Evolutionary conservation across 2,329 filamentous ascomycete species (phyloP), one percentile per base, ranked within the genome.

Genomic region (Colletotrichum incanum): DNA sequence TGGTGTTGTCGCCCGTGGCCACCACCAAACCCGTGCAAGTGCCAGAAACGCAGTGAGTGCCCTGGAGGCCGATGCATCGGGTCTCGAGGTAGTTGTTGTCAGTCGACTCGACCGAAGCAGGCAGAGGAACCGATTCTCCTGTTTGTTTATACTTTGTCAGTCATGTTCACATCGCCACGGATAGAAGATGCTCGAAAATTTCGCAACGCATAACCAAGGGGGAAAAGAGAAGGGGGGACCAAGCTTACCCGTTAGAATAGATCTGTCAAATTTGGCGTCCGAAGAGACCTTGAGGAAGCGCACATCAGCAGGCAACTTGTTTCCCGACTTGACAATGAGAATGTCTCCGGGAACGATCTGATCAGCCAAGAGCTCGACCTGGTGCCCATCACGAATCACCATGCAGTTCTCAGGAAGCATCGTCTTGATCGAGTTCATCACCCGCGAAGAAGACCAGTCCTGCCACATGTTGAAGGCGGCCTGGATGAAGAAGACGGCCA

Each of bases 31-130:
- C 93, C 18, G 87, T 84, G 63, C 89, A 91, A 28, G 85, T 90
- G 3, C 93, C 93, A 8, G 90, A 91, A 5, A 93, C 90, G 75
- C 93, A 94, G 77, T 95, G 92, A 0, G 93, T 94, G n/a, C 93
- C 93, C 78, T 94, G 93, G 12, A 95, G 86, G 28, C 93, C 93
- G 65, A 95, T 93, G 76, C 91, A 93, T 64, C 89, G 89, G 4
- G 93, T 95, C 78, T 95, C 93, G 39, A 95, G 89, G 77, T 93
- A 94, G 79, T 94, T 94, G 49, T 87, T 84, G 76, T 94, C 92
- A 0, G 90, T 92, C 0, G 86, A 89, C n/a, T 93, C 86, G 18
- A 93, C 86, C 0, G 89, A 88, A 2, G 88, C 93, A 4, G 88
- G 82, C 7, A 94, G 81, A 2, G 92, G 91, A 11, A 89, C 83